Percentiles rank a stretch among this genome's conserved stretches.
These are phyloP conservation scores for Diphasiastrum complanatum DNA, from an alignment of 83 land plant genomes.

Conservation along the genomic window DNA sequence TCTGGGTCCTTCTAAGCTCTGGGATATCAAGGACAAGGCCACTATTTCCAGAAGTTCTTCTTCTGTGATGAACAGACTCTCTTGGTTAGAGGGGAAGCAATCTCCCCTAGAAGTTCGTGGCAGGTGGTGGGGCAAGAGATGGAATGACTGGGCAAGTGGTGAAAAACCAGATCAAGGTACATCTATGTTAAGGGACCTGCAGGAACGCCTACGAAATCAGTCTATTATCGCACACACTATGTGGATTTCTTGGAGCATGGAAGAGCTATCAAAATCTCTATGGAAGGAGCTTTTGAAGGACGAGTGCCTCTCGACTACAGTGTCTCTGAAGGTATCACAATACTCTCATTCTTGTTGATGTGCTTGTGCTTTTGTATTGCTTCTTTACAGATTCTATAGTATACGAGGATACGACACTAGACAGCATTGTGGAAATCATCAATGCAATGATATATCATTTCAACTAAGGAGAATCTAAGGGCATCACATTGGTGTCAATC, in stretches of 20 bases:
- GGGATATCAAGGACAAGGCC: constrained; percentile 44
- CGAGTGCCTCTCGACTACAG: constrained; percentile 56
- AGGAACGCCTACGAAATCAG: constrained; percentile 36
- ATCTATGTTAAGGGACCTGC: constrained; percentile 56
- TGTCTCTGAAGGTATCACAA: constrained; percentile 51
- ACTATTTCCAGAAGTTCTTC: constrained; percentile 26
- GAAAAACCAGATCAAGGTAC: constrained; percentile 38
- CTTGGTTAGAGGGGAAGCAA: constrained; percentile 21
- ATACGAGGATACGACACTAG: too few relatives aligned
- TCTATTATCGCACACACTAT: constrained; percentile 74
- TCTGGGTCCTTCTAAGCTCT: constrained; percentile 66
- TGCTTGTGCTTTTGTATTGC: too few relatives aligned
- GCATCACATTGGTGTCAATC: too few relatives aligned
- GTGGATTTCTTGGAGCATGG: constrained; percentile 88
- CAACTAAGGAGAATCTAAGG: too few relatives aligned
- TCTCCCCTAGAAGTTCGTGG: constrained; percentile 21
- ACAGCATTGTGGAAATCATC: too few relatives aligned
- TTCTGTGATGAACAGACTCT: constrained; percentile 22
- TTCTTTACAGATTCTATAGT: too few relatives aligned
- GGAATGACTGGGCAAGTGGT: constrained; percentile 31
- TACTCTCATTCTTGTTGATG: background rate
- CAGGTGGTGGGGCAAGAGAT: constrained; percentile 7
- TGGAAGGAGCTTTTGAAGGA: constrained; percentile 53
- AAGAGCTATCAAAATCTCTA: constrained; percentile 51
- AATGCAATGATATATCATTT: too few relatives aligned